Evolutionary conservation across 768 basidiomycete species (phyloP).

Genomic region (Russula sp.): DNA sequence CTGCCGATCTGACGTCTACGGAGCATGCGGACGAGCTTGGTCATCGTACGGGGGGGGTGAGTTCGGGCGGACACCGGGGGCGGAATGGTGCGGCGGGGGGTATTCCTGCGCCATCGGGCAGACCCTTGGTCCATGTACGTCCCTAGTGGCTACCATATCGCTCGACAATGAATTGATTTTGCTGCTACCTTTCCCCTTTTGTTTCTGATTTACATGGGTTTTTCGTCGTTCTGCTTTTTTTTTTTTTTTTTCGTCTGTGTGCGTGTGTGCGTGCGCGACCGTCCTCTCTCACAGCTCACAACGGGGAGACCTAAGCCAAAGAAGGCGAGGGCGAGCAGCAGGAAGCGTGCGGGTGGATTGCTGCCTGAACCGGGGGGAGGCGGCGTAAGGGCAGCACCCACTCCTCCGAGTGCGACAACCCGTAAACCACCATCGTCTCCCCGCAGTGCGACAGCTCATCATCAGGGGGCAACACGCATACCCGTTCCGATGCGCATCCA

Average conservation of each 20-base stretch:
- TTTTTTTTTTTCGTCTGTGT: conserved; percentile 30
- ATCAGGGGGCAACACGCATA: background rate
- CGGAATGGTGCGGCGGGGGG: conserved; percentile 25
- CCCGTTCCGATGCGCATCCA: background rate
- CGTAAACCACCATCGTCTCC: background rate
- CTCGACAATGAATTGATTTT: conserved; percentile 19
- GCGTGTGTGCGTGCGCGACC: background rate
- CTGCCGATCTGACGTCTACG: conserved; percentile 16
- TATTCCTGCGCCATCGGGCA: conserved; percentile 44
- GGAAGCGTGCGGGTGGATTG: background rate
- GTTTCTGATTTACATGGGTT: conserved; percentile 22
- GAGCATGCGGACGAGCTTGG: conserved; percentile 36
- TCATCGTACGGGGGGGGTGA: conserved; percentile 37
- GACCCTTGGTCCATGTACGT: conserved; percentile 84
- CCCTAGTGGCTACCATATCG: conserved; percentile 51
- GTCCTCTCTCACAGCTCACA: conserved; percentile 50
- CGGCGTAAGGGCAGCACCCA: background rate
- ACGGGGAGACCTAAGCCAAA: conserved; percentile 54
- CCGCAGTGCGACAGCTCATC: background rate
- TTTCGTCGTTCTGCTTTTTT: conserved; percentile 5
- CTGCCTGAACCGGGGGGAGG: background rate
- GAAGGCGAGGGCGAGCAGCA: conserved; percentile 16
- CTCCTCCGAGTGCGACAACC: background rate
- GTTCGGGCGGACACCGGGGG: conserved; percentile 14
- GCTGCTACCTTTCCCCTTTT: conserved; percentile 5